phyloP scores from a whole-genome alignment of 805 yeast genomes.

The Hermanozyma aechmeae region DNA sequence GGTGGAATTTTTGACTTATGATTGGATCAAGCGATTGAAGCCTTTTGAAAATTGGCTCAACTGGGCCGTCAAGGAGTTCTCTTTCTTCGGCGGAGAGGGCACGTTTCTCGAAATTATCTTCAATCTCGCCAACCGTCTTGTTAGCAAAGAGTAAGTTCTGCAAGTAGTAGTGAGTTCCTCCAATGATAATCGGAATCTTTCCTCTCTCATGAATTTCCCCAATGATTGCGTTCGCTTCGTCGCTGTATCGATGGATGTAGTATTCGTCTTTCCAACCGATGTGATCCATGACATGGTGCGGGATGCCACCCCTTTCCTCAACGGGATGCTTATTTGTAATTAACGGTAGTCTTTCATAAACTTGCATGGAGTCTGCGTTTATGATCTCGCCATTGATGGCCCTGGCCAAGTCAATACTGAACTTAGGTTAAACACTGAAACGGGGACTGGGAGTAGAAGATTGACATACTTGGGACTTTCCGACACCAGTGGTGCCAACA shows the following conservation, averaged over 20 bases:
- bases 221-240: constrained; percentile 58
- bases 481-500: constrained; percentile 95
- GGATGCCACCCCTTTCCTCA: constrained; percentile 60
- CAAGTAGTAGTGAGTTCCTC: constrained; percentile 92
- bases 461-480: constrained; percentile 73
- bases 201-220: constrained; percentile 56
- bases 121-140: constrained; percentile 41
- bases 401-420: constrained; percentile 71
- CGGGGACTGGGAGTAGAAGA: too few species aligned
- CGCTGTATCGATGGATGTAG: constrained; percentile 65
- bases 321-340: constrained; percentile 92
- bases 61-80: constrained; percentile 46
- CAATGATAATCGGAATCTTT: constrained; percentile 80
- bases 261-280: constrained; percentile 75
- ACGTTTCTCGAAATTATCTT: constrained; percentile 15
- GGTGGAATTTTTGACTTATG: constrained; percentile 79
- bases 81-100: constrained; percentile 22
- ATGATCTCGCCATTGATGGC: constrained; percentile 78
- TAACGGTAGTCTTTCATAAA: constrained; percentile 61
- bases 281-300: constrained; percentile 86
- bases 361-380: constrained; percentile 97
- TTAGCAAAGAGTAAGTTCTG: constrained; percentile 70
- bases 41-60: constrained; percentile 37
- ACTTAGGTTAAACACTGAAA: constrained; percentile 21
- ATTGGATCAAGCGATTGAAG: constrained; percentile 55